Evolutionary conservation across 192 early-diverging fungal genomes (phyloP), one percentile per base, ranked within the genome.

Genomic region (Linderina pennispora): DNA sequence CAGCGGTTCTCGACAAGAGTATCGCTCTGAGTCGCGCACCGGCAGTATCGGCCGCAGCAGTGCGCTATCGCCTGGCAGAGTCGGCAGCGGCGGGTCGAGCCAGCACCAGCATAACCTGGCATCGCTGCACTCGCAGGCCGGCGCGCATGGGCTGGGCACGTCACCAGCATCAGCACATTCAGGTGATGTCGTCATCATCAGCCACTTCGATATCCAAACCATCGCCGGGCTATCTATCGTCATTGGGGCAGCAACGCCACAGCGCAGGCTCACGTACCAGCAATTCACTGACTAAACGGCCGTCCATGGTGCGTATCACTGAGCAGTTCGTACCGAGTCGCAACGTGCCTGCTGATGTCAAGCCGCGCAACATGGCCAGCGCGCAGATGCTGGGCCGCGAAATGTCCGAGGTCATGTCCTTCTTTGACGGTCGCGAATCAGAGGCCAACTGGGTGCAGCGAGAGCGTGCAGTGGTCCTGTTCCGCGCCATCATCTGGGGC

Each of bases 401-500:
- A 45, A 64, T 71, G 42, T 43, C 57, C 1, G 61, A 53, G 8
- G 49, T 55, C 2, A 19, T 50, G 9, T 60, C 49, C 1, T 47
- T 43, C 8, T 73, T 73, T 51, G 36, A 42, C 14, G 70, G 70
- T 4, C 57, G 63, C 36, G 70, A 73, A 34, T 44, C 70, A 1
- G 70, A 73, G 24, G 58, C 53, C 22, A 73, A 73, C 37, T 73
- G 70, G 70, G 21, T 55, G 8, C 62, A 51, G 45, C 63, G 70
- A 26, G 70, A 73, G 37, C 49, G 59, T 6, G 70, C 70, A 2
- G 37, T 66, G n/a, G 17, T 21, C 25, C 47, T 65, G 3, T 73
- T 66, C 35, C 70, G 70, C 11, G 63, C 55, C 10, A 66, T 66
- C 16, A 50, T 73, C 20, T 73, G 70, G 70, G 70, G 70, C 4